These are phyloP conservation scores for Endocalyx cinctus DNA, from an alignment of 2,329 filamentous ascomycete species.

Conservation along the genomic window DNA sequence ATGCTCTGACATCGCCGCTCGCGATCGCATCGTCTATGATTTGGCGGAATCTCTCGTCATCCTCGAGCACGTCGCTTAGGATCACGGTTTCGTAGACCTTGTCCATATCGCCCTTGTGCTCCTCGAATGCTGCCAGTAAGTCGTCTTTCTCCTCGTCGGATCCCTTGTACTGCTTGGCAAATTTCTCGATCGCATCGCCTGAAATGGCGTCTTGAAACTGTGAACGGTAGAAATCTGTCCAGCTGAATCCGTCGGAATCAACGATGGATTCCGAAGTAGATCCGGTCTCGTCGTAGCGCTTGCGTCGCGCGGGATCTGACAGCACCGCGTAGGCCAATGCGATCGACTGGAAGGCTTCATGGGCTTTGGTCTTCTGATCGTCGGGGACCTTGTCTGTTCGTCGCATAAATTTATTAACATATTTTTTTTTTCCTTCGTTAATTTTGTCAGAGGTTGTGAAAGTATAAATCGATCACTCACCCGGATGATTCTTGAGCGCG, in stretches of 20 bases:
- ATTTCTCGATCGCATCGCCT: conserved; percentile 66
- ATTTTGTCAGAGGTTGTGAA: no score
- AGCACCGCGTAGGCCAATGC: conserved; percentile 93
- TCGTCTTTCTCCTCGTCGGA: conserved; percentile 82
- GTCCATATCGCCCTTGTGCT: conserved; percentile 70
- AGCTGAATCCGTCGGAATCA: conserved; percentile 78
- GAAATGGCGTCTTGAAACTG: conserved; percentile 78
- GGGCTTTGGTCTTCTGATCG: conserved; percentile 65
- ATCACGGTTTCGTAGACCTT: conserved; percentile 77
- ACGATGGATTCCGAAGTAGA: conserved; percentile 80
- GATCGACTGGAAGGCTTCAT: conserved; percentile 80
- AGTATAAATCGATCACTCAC: no score
- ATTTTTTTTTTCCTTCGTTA: no score
- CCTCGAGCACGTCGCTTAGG: conserved; percentile 75
- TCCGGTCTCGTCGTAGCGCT: conserved; percentile 85
- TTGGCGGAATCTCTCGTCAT: conserved; percentile 77
- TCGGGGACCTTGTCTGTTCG: conserved; percentile 73
- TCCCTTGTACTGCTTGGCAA: conserved; percentile 74
- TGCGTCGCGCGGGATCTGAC: conserved; percentile 73
- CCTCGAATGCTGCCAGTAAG: conserved; percentile 70
- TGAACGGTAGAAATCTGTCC: conserved; percentile 82
- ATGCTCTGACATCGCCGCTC: conserved; percentile 60
- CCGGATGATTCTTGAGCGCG: conserved; percentile 81
- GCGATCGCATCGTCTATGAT: conserved; percentile 81
- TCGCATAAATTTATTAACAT: no score